Percentiles rank a stretch among this genome's conserved stretches.
These are phyloP conservation scores for Pseudocercospora cruenta DNA, from an alignment of 2,329 filamentous ascomycete genomes.

Conservation along the genomic window DNA sequence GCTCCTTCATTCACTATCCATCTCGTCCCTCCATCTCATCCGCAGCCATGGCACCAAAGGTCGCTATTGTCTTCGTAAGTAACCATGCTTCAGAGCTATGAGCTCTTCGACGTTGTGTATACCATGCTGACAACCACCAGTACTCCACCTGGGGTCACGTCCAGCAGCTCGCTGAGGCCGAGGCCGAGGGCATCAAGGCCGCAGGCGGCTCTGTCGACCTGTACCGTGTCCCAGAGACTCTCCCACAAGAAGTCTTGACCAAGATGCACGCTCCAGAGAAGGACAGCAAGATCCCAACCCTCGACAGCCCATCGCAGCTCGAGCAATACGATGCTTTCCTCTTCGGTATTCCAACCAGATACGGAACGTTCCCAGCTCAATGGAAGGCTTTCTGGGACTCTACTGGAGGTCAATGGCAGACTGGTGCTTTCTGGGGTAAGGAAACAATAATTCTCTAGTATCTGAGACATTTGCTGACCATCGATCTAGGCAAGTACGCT, in stretches of 20 bases:
- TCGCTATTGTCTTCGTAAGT: slow-evolving; percentile 87
- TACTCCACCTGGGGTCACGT: slow-evolving; percentile 65
- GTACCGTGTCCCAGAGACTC: slow-evolving; percentile 89
- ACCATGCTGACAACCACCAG: slow-evolving; percentile 11
- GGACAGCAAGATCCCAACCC: slow-evolving; percentile 59
- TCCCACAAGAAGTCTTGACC: slow-evolving; percentile 75
- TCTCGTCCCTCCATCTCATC: neutral
- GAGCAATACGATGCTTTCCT: slow-evolving; percentile 79
- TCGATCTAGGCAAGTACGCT: slow-evolving; percentile 70
- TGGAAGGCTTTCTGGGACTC: slow-evolving; percentile 91
- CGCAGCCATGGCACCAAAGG: slow-evolving; percentile 78
- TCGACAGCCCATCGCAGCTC: slow-evolving; percentile 65
- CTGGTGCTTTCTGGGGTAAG: slow-evolving; percentile 60
- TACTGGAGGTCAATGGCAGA: slow-evolving; percentile 75
- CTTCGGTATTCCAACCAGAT: slow-evolving; percentile 92
- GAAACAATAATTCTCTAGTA: too few species aligned
- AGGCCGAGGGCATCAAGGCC: slow-evolving; percentile 86
- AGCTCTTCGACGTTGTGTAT: neutral
- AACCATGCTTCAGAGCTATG: neutral
- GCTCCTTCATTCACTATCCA: neutral
- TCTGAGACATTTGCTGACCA: neutral
- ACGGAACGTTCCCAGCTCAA: slow-evolving; percentile 95
- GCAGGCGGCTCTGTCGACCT: slow-evolving; percentile 81
- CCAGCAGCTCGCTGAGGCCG: slow-evolving; percentile 78
- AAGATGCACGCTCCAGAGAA: slow-evolving; percentile 93